A percentile compares a stretch with the other conserved stretches of the same genome.
Evolutionary conservation across 164 flowering plant genomes (phyloP).

Genomic region (Aristolochia contorta): DNA sequence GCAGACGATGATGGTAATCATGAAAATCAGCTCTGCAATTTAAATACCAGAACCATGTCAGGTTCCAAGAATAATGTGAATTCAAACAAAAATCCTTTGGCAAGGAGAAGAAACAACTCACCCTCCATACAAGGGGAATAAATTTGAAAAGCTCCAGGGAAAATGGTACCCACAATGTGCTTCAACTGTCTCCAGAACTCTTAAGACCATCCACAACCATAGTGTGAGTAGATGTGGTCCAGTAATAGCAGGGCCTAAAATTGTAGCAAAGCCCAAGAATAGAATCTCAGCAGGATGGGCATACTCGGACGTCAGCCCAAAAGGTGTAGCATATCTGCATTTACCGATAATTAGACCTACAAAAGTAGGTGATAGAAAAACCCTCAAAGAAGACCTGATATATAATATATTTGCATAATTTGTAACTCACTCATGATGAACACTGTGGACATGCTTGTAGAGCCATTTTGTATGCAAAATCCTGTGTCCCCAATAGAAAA

Average conservation of each 20-base stretch:
- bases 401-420: neutral
- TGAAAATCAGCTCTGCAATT: conserved; percentile 85
- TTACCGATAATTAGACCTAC: neutral
- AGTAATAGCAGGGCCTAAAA: conserved; percentile 92
- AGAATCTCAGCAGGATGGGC: conserved; percentile 99
- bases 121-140: conserved; percentile 93
- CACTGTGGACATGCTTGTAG: conserved; percentile 96
- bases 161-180: conserved; percentile 99
- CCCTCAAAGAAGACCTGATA: neutral
- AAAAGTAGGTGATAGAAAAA: neutral
- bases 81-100: neutral
- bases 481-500: conserved; percentile 97
- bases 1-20: conserved; percentile 96
- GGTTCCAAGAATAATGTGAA: neutral
- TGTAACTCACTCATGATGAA: conserved; percentile 90
- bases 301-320: conserved; percentile 97
- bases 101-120: conserved; percentile 19
- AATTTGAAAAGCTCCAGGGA: conserved; percentile 93
- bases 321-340: conserved; percentile 90
- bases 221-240: conserved; percentile 93
- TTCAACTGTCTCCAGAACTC: conserved; percentile 97
- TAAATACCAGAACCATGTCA: conserved; percentile 8
- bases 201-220: conserved; percentile 92
- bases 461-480: conserved; percentile 92
- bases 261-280: conserved; percentile 97